Evolutionary conservation across 306 rosid species (phyloP).

Genomic region (Rubus idaeus): DNA sequence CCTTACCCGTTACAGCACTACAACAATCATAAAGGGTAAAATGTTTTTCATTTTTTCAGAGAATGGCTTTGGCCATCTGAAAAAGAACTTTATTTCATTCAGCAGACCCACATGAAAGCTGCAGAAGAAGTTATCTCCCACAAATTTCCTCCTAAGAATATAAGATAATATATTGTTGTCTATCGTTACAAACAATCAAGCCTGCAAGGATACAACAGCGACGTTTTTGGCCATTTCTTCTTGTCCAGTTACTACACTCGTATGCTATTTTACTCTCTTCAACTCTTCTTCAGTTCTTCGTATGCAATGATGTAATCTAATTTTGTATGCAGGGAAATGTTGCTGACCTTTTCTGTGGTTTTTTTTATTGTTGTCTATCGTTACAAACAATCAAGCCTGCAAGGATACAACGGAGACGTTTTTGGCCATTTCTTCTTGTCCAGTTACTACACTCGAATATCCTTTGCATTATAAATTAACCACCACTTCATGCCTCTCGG

Average conservation of each 20-base stretch:
- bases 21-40: neutral
- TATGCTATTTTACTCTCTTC: too few species aligned
- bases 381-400: constrained; percentile 23
- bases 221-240: too few species aligned
- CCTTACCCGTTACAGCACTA: neutral
- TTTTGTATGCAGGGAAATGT: neutral
- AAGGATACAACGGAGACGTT: constrained; percentile 5
- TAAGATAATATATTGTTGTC: neutral
- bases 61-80: neutral
- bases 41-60: neutral
- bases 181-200: too few species aligned
- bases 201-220: too few species aligned
- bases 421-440: neutral
- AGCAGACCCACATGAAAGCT: neutral
- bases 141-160: neutral
- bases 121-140: neutral
- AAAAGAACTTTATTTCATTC: neutral
- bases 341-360: neutral
- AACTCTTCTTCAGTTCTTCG: neutral
- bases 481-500: neutral
- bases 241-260: too few species aligned
- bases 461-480: constrained; percentile 11
- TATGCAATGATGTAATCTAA: constrained; percentile 1
- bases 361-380: neutral
- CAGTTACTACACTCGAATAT: neutral